A percentile compares a stretch with the other conserved stretches of the same genome.
Conservation (phyloP, 192 early-diverging fungal genomes). For the Linnemannia schmuckeri region DNA sequence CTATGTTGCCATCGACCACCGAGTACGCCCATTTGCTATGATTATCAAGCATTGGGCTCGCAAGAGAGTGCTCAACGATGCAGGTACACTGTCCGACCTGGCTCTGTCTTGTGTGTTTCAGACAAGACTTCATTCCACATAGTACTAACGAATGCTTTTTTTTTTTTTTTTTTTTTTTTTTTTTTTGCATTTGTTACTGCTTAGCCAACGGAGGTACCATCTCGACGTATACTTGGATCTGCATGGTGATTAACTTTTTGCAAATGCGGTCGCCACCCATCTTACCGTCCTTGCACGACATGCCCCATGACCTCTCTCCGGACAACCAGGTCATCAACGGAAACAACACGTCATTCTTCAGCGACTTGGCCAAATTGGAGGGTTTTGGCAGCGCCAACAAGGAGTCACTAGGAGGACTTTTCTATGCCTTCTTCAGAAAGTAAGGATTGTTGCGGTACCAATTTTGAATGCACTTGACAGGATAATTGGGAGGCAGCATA, state of each 20-base stretch:
- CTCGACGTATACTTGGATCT: conserved; percentile 95
- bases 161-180: conserved; percentile 19
- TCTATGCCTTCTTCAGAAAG: conserved; percentile 89
- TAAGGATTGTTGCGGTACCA: conserved; percentile 10
- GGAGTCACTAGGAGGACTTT: conserved; percentile 81
- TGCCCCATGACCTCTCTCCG: conserved; percentile 44
- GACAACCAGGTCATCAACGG: conserved; percentile 59
- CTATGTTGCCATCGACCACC: conserved; percentile 88
- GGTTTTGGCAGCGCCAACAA: conserved; percentile 79
- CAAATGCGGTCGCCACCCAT: conserved; percentile 92
- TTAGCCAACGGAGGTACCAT: conserved; percentile 93
- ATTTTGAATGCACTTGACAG: background rate
- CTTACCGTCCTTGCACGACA: conserved; percentile 85
- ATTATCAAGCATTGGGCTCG: conserved; percentile 96
- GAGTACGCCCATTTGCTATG: conserved; percentile 91
- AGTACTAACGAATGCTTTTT: background rate
- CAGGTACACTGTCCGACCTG: conserved; percentile 62
- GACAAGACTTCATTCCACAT: background rate
- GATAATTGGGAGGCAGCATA: no score
- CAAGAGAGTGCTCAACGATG: conserved; percentile 88
- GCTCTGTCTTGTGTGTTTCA: background rate
- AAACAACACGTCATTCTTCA: conserved; percentile 82
- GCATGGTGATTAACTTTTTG: conserved; percentile 93
- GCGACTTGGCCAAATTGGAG: conserved; percentile 73
- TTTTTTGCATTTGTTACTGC: background rate